Evolutionary conservation across 1,284 basidiomycete genomes (phyloP), one percentile per base, ranked within the genome.

Genomic region (Heliocybe sulcata): DNA sequence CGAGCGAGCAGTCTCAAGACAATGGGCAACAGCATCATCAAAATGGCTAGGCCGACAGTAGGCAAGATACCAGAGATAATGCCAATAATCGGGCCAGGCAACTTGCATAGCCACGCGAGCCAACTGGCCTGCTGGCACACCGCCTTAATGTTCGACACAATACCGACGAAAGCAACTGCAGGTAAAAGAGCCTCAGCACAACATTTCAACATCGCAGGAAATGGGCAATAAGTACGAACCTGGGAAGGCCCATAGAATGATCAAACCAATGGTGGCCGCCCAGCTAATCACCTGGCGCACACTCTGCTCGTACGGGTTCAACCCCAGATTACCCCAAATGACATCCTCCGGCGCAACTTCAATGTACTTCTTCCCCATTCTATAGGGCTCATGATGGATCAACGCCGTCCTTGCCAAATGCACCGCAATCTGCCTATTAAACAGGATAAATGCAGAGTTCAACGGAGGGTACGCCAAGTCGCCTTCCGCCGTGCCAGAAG

Each of bases 61-160:
- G 96, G 94, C 1, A 97, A 74, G 56, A 97, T 84, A 81, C 93
- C 94, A 73, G 88, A 83, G 61, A 99, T 90, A 67, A 98, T 93
- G 61, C 93, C 94, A 45, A 90, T 72, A 26, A 89, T 78, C 14
- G 76, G 60, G 0, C 51, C 12, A 0, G 89, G 89, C 1, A 95
- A 72, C 0, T 60, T 71, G 71, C 88, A 90, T 48, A 98, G 75
- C 95, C 95, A 98, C 0, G 79, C 75, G 2, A 98, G 77, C 85
- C 87, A 98, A 0, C 64, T 59, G 6, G 81, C 81, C 1, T 76
- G 80, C 2, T 58, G 56, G 66, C 90, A 92, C 0, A 98, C 77
- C 14, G 82, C 72, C 56, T 85, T 71, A 45, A 98, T 75, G 67
- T 98, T 98, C 26, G 89, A 90, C 56, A 98, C 74, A 35, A 82